A percentile compares a stretch with the other conserved stretches of the same genome.
These are phyloP conservation scores for Cryphonectria radicalis DNA, from an alignment of 2,329 filamentous ascomycete genomes.

Conservation along the genomic window DNA sequence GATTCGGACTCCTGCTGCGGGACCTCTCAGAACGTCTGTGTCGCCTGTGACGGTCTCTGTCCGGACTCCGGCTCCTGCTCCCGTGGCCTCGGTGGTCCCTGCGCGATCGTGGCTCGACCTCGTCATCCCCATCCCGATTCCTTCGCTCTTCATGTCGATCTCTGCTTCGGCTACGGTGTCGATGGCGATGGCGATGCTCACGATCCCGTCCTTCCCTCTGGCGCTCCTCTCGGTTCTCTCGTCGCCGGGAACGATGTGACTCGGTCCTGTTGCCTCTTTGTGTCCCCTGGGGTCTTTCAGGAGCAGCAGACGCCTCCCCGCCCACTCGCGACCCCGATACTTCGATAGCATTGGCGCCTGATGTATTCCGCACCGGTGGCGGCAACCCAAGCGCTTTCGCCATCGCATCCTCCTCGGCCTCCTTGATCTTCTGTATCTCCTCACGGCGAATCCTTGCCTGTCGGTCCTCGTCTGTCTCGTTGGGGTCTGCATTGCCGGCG, in stretches of 20 bases:
- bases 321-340: conserved; percentile 50
- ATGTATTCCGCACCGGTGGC: conserved; percentile 62
- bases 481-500: conserved; percentile 49
- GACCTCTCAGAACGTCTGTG: conserved; percentile 34
- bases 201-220: conserved; percentile 32
- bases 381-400: conserved; percentile 81
- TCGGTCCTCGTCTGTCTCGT: conserved; percentile 63
- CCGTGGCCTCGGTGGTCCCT: conserved; percentile 41
- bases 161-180: conserved; percentile 37
- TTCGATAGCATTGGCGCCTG: conserved; percentile 71
- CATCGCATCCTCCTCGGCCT: conserved; percentile 91
- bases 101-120: conserved; percentile 34
- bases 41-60: conserved; percentile 36
- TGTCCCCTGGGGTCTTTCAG: conserved; percentile 38
- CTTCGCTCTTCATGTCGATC: conserved; percentile 36
- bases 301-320: conserved; percentile 34
- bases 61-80: conserved; percentile 45
- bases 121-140: conserved; percentile 39
- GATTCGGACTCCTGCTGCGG: conserved; percentile 39
- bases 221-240: conserved; percentile 39
- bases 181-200: conserved; percentile 20
- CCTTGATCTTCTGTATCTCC: conserved; percentile 81
- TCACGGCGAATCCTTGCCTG: conserved; percentile 68
- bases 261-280: conserved; percentile 32
- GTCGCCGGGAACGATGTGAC: conserved; percentile 29